Evolutionary conservation across 768 basidiomycete species (phyloP).

Genomic region (Tephrocybe sp.): DNA sequence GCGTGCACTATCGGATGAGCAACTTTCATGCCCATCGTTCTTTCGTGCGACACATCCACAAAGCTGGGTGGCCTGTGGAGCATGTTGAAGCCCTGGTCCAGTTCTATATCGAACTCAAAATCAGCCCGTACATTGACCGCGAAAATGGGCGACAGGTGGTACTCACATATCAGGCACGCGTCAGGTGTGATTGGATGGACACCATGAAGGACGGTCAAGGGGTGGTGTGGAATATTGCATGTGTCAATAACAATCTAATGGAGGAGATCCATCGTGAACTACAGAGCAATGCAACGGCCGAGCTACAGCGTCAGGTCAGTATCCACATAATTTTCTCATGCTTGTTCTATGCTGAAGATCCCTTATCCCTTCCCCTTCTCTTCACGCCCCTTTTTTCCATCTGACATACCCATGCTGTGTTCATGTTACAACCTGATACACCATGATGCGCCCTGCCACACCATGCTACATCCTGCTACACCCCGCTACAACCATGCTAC

Average conservation of each 20-base stretch:
- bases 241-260: neutral
- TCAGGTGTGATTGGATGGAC: constrained; percentile 6
- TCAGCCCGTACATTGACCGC: neutral
- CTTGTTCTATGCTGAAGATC: too few relatives aligned
- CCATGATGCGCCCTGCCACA: too few relatives aligned
- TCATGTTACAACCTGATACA: too few relatives aligned
- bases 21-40: neutral
- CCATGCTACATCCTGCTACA: too few relatives aligned
- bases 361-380: too few relatives aligned
- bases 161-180: constrained; percentile 4
- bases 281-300: neutral
- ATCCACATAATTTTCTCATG: too few relatives aligned
- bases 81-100: neutral
- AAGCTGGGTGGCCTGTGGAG: neutral
- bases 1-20: constrained; percentile 10
- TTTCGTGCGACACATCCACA: neutral
- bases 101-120: constrained; percentile 4
- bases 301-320: neutral
- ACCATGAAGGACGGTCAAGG: neutral
- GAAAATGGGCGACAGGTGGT: constrained; percentile 6
- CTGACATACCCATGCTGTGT: too few relatives aligned
- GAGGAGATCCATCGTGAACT: neutral
- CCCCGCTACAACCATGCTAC: too few relatives aligned
- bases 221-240: neutral
- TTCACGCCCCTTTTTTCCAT: too few relatives aligned